Percentiles rank a stretch among this genome's conserved stretches.
Evolutionary conservation across 768 basidiomycete species (phyloP).

Genomic region (Suillus subalutaceus): DNA sequence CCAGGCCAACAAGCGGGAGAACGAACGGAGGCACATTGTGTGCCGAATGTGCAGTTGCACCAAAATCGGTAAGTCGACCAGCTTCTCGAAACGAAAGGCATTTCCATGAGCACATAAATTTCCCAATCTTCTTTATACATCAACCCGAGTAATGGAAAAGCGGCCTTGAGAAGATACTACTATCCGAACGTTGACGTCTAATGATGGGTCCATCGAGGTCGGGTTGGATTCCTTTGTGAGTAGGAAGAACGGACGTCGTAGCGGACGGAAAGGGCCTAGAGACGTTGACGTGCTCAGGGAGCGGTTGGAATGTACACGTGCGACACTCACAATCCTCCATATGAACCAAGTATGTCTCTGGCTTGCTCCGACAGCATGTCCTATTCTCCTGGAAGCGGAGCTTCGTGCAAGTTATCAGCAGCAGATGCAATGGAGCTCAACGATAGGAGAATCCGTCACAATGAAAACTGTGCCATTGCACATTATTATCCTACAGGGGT

Average conservation of each 20-base stretch:
- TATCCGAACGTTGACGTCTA: slow-evolving; percentile 48
- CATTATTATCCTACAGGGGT: slow-evolving; percentile 69
- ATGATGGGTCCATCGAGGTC: slow-evolving; percentile 37
- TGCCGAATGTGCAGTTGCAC: slow-evolving; percentile 53
- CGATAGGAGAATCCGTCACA: slow-evolving; percentile 71
- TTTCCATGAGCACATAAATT: slow-evolving; percentile 69
- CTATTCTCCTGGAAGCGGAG: slow-evolving; percentile 59
- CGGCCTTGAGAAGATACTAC: slow-evolving; percentile 66
- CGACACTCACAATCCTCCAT: slow-evolving; percentile 54
- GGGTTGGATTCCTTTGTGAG: slow-evolving; percentile 49
- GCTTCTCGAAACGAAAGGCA: slow-evolving; percentile 78
- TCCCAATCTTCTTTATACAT: slow-evolving; percentile 78
- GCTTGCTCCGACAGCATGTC: slow-evolving; percentile 58
- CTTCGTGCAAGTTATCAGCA: slow-evolving; percentile 34
- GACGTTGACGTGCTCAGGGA: slow-evolving; percentile 54
- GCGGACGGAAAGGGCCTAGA: slow-evolving; percentile 56
- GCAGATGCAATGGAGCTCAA: slow-evolving; percentile 49
- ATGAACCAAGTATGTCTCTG: slow-evolving; percentile 46
- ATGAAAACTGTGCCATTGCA: slow-evolving; percentile 73
- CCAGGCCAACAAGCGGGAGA: slow-evolving; percentile 46
- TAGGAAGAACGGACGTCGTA: slow-evolving; percentile 70
- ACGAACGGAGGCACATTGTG: slow-evolving; percentile 31
- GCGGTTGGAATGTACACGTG: not conserved
- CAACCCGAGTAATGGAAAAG: slow-evolving; percentile 70
- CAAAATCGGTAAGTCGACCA: slow-evolving; percentile 72